Base-by-base conservation (phyloP, 2,329 filamentous ascomycete genomes). In the Pseudogymnoascus sp. region DNA sequence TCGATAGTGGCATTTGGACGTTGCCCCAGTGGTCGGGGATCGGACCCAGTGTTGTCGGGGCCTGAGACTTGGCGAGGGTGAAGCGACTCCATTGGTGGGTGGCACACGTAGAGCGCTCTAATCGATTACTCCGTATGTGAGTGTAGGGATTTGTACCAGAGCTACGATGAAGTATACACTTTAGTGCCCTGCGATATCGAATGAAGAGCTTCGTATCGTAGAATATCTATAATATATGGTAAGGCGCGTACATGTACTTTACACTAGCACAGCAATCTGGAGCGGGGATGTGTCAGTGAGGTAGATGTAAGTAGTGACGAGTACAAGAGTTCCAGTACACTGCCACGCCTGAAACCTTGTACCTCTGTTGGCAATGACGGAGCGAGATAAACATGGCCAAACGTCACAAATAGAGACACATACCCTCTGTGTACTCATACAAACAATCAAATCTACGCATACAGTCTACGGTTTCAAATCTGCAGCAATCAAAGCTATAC, bases 11-110 rank as follows among this genome's bases (percentile, higher is more conserved):
- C 28, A 56, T 56, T 56, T 56, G 50, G 16, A 56, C 28, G 28
- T 3, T 56, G 50, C 50, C 50, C 50, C 50, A 56, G 50, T 56
- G 50, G 28, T 34, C 16, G 50, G 28, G 50, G 50, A 36, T 34
- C 28, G 50, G 50, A 34, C 28, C 16, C 50, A 56, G 28, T 56
- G 50, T 34, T 56, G 50, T 34, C 50, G 50, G 50, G 50, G 50
- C 50, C 50, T 56, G 50, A 56, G 28, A 56, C 50, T 56, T 56
- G 50, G 50, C 50, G 50, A 56, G 28, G 5, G 28, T 56, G 50
- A 56, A 56, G 50, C 50, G 50, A 56, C 28, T 56, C 50, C 50
- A 56, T 56, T 56, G 28, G 50, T 56, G 50, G 50, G n/a, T 56
- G 18, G 16, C 28, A n/a, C 50, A 34, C 50, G 25, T 34, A 34